phyloP scores from a whole-genome alignment of 2,329 filamentous ascomycete species.

The Arthrobotrys megalospora region DNA sequence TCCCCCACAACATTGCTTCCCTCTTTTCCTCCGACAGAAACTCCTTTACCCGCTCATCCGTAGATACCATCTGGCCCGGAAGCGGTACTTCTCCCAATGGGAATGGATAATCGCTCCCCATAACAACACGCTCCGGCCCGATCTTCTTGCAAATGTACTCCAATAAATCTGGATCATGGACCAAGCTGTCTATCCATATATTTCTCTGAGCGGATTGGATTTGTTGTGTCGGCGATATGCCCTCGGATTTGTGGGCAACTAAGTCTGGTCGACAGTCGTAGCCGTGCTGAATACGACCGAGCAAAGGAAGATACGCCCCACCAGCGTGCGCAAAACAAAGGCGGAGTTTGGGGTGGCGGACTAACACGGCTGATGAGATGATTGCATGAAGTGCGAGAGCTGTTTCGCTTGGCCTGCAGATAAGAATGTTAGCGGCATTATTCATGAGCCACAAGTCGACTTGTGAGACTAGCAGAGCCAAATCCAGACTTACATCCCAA shows the following conservation, averaged over 20 bases:
- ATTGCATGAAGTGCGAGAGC: constrained; percentile 66
- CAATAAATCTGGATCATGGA: constrained; percentile 67
- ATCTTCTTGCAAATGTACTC: constrained; percentile 66
- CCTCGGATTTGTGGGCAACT: constrained; percentile 65
- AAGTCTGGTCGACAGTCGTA: constrained; percentile 67
- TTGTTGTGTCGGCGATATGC: constrained; percentile 65
- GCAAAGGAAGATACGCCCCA: constrained; percentile 66
- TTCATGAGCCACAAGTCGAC: background rate
- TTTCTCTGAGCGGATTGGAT: constrained; percentile 63
- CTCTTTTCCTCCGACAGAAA: constrained; percentile 66
- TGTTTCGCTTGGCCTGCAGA: constrained; percentile 66
- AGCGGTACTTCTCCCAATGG: constrained; percentile 67
- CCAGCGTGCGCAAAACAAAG: constrained; percentile 67
- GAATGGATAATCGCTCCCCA: constrained; percentile 67
- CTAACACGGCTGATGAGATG: constrained; percentile 65
- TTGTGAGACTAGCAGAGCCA: background rate
- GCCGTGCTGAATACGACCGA: constrained; percentile 67
- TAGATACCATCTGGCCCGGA: constrained; percentile 66
- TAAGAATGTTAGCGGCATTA: background rate
- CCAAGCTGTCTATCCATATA: constrained; percentile 67
- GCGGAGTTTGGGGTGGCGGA: constrained; percentile 65
- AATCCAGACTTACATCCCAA: constrained; percentile 65
- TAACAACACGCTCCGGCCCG: constrained; percentile 65
- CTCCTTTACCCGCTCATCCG: constrained; percentile 63
- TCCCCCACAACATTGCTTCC: constrained; percentile 65